Evolutionary conservation across 2,329 filamentous ascomycete genomes (phyloP), one percentile per base, ranked within the genome.

Genomic region (Fusarium sp.): DNA sequence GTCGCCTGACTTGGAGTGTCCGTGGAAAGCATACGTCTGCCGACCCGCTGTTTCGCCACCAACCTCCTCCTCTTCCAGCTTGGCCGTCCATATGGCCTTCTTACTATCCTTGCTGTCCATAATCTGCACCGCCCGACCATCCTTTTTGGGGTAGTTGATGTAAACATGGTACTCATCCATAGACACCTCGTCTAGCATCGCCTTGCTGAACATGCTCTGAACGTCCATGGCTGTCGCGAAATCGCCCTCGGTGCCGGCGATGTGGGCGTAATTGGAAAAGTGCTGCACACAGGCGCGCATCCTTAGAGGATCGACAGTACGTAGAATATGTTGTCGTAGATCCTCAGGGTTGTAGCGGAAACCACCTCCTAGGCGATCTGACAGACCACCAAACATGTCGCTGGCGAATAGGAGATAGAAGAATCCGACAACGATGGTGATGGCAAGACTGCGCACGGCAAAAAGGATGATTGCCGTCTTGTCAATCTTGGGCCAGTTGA

Each of bases 191-290:
- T 98, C 95, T 79, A 99, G 87, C 5, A 90, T 89, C 54, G 92
- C 91, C 60, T 88, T 88, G 74, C 85, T 84, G 82, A 98, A 98
- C 81, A 93, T 89, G 78, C 91, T 91, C 82, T 95, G 89, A 64
- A 98, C 90, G 86, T 95, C 97, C 84, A 94, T 89, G 9, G 94
- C 96, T 64, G 97, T 87, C 54, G 93, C 93, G 78, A 93, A 95
- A 84, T 97, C 96, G 57, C 96, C 96, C 84, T 98, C 93, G 4
- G 95, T 97, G n/a, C 96, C 96, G 3, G 94, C 96, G 71, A 98
- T 88, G 82, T 98, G 96, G 71, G 96, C 93, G 80, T 94, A 98
- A 65, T 89, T 89, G 6, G 94, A 96, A 72, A 96, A 91, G 79
- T 95, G 93, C 78, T 89, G 86, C 69, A 98, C 84, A 67, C 93